Conservation (phyloP, 2,329 filamentous ascomycete genomes). For the Calonectria crousiana region DNA sequence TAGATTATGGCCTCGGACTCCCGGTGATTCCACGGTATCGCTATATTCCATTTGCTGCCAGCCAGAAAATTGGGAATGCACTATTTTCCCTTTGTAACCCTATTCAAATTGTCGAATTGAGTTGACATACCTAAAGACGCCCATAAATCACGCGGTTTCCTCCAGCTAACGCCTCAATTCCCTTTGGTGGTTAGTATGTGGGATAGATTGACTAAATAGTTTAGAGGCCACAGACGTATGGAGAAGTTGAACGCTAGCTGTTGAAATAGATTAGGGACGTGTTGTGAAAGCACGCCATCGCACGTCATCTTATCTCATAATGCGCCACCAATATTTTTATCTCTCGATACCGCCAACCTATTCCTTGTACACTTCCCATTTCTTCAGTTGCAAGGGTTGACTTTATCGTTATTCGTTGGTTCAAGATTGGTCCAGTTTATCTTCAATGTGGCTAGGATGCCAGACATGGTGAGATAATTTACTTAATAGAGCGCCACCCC, state of each 20-base stretch:
- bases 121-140: background rate
- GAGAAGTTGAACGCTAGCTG: background rate
- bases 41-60: background rate
- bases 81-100: background rate
- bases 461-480: background rate
- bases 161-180: background rate
- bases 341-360: background rate
- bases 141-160: background rate
- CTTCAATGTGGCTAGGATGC: background rate
- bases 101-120: background rate
- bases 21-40: background rate
- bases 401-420: background rate
- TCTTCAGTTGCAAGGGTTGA: background rate
- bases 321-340: background rate
- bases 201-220: background rate
- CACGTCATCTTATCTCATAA: background rate
- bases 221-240: background rate
- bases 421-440: background rate
- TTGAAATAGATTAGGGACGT: too few relatives aligned
- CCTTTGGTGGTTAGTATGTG: background rate
- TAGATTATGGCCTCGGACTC: background rate
- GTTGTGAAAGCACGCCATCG: background rate
- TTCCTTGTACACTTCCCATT: background rate
- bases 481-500: background rate
- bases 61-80: background rate